Base-by-base conservation (phyloP, 495 filamentous ascomycete species). In the Neurospora sublineolata region DNA sequence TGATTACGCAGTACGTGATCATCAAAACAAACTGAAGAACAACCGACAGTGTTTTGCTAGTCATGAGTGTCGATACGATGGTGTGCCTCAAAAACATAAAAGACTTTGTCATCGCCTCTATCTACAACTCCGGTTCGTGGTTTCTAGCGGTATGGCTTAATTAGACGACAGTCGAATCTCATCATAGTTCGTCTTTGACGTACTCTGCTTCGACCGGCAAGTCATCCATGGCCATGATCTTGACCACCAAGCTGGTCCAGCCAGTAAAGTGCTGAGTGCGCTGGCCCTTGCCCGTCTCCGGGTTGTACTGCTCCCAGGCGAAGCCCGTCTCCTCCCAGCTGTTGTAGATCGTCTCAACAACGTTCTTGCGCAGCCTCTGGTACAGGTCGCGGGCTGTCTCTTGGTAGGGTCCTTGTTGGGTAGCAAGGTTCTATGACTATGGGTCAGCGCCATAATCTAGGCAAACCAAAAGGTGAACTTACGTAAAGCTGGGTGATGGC, bases 281-380 rank as follows among this genome's bases (percentile, higher is more conserved):
- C 84, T 98, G 96, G 39, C 95, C 95, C 70, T 87, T 86, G 67
- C 95, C 95, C 4, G 91, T 97, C 73, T 97, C 93, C 0, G 94
- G 92, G 80, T 97, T 94, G 81, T 97, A 99, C 81, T 99, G 95
- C 79, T 99, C 95, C 96, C 96, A 99, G 11, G 96, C 95, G 80
- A 97, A 99, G 20, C 94, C 94, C 0, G 95, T 99, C 73, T 91
- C 86, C 78, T 89, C 85, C 95, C 95, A 99, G 77, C 89, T 87
- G 42, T 88, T 83, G 84, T 91, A 97, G 68, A 99, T 92, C 37
- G 93, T 97, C 67, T 93, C 86, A 39, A 98, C 93, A 46, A 99
- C 82, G 76, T 97, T 97, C 76, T 86, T 86, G 41, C 95, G 88
- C 37, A 99, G 86, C 1, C 87, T 80, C 33, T 84, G 87, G 80